A percentile compares a stretch with the other conserved stretches of the same genome.
phyloP scores from a whole-genome alignment of 1,139 yeast species.

The Hemisphaericaspora subhashii region DNA sequence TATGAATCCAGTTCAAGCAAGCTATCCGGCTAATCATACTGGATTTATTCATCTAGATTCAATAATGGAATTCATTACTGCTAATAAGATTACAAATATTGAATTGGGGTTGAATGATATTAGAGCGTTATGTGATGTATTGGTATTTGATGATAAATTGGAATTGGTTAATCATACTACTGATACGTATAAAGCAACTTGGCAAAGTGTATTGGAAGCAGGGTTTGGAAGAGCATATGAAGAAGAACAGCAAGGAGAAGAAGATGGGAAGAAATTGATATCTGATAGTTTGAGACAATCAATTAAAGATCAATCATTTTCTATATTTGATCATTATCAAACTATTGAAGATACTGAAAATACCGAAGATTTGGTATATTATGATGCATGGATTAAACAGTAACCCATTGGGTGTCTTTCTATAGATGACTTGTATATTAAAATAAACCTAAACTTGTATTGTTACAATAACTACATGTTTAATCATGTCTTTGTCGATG shows the following conservation, averaged over 20 bases:
- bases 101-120: slow-evolving; percentile 76
- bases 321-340: slow-evolving; percentile 37
- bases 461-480: too few relatives aligned
- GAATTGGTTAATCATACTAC: slow-evolving; percentile 53
- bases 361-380: slow-evolving; percentile 36
- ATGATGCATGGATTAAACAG: slow-evolving; percentile 37
- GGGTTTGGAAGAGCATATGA: slow-evolving; percentile 52
- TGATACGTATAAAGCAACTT: slow-evolving; percentile 58
- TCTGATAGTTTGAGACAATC: slow-evolving; percentile 5
- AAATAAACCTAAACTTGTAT: too few relatives aligned
- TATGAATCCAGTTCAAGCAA: slow-evolving; percentile 28
- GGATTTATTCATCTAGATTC: slow-evolving; percentile 70
- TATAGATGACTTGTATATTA: too few relatives aligned
- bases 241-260: slow-evolving; percentile 29
- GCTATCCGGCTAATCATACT: slow-evolving; percentile 56
- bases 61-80: slow-evolving; percentile 73
- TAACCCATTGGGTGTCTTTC: too few relatives aligned
- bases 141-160: slow-evolving; percentile 81
- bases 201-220: slow-evolving; percentile 62
- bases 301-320: slow-evolving; percentile 23
- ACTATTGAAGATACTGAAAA: slow-evolving; percentile 33
- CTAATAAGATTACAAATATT: slow-evolving; percentile 76
- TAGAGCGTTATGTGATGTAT: slow-evolving; percentile 80
- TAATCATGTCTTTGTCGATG: too few relatives aligned
- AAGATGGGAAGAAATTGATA: slow-evolving; percentile 17